Evolutionary conservation across 2,329 filamentous ascomycete species (phyloP).

Genomic region (Diaporthe destruens): DNA sequence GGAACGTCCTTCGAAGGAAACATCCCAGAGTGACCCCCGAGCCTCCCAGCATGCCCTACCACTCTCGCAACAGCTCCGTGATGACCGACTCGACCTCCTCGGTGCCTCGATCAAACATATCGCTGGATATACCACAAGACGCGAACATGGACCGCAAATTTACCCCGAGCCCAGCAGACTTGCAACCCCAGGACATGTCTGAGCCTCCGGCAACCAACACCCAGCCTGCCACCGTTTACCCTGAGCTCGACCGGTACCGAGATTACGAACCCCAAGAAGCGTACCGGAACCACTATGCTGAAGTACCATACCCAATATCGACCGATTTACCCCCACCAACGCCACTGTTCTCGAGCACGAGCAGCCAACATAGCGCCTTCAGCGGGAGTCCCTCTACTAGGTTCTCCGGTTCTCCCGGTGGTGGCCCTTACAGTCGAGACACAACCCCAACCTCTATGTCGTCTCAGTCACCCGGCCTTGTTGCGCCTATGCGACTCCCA

Average conservation of each 20-base stretch:
- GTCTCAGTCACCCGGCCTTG: conserved; percentile 77
- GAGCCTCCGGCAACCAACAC: conserved; percentile 55
- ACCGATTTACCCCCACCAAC: conserved; percentile 76
- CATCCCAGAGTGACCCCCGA: conserved; percentile 60
- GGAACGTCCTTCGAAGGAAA: conserved; percentile 64
- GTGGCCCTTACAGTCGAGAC: conserved; percentile 79
- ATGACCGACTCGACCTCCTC: conserved; percentile 60
- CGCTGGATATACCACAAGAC: conserved; percentile 51
- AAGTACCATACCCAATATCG: conserved; percentile 68
- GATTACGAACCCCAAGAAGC: conserved; percentile 56
- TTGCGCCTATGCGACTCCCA: conserved; percentile 61
- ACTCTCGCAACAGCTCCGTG: conserved; percentile 52
- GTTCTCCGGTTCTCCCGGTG: conserved; percentile 79
- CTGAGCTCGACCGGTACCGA: conserved; percentile 73
- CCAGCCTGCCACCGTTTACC: conserved; percentile 64
- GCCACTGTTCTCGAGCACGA: conserved; percentile 72
- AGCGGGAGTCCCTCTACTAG: conserved; percentile 81
- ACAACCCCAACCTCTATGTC: conserved; percentile 84
- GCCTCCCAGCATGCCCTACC: conserved; percentile 49
- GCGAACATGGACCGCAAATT: conserved; percentile 57
- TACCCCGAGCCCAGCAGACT: conserved; percentile 59
- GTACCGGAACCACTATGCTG: conserved; percentile 54
- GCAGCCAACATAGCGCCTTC: conserved; percentile 68
- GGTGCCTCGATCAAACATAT: conserved; percentile 53
- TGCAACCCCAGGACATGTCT: conserved; percentile 56